phyloP scores from a whole-genome alignment of 352 stramenopile genomes.

The Elongisporangium senticosum region DNA sequence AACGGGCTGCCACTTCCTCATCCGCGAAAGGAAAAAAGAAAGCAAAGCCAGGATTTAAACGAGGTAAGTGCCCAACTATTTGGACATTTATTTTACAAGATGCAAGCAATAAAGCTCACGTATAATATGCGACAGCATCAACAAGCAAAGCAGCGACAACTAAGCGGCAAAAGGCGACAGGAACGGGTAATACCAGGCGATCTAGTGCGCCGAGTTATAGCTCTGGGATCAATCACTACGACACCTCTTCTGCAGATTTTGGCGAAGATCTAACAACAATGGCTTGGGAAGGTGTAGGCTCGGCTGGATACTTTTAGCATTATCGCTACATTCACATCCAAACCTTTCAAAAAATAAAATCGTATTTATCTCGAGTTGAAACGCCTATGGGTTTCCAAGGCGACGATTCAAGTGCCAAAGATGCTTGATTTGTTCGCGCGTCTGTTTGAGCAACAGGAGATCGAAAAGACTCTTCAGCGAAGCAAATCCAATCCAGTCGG shows the following conservation, averaged over 20 bases:
- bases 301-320: conserved; percentile 46
- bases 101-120: background rate
- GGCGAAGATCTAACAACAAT: conserved; percentile 56
- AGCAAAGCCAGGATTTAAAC: conserved; percentile 16
- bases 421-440: background rate
- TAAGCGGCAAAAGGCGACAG: conserved; percentile 22
- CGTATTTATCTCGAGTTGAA: background rate
- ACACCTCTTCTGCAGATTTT: conserved; percentile 33
- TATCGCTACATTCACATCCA: background rate
- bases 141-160: conserved; percentile 13
- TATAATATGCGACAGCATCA: background rate
- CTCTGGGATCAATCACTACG: conserved; percentile 52
- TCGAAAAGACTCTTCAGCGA: background rate
- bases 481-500: background rate
- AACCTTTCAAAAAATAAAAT: background rate
- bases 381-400: background rate
- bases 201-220: conserved; percentile 21
- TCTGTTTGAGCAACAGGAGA: background rate
- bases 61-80: conserved; percentile 12
- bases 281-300: conserved; percentile 69
- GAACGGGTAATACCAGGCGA: conserved; percentile 15
- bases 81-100: background rate
- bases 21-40: conserved; percentile 23
- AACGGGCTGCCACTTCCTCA: conserved; percentile 2
- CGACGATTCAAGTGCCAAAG: conserved; percentile 1